phyloP scores from a whole-genome alignment of 306 rosid species.

The Ormosia semicastrata region DNA sequence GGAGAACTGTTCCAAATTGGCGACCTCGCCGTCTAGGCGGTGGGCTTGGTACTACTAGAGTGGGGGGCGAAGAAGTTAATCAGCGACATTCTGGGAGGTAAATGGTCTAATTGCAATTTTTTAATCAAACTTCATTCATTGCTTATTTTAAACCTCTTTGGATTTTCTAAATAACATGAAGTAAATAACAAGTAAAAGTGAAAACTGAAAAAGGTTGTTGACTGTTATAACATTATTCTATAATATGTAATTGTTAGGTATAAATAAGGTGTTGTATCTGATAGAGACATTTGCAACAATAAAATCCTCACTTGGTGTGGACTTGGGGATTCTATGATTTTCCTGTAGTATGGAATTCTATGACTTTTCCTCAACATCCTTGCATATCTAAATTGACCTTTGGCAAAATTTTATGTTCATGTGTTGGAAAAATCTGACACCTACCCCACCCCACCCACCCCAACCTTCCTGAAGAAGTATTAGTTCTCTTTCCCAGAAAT shows the following conservation, averaged over 20 bases:
- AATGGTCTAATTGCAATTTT: not conserved
- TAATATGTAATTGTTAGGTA: not conserved
- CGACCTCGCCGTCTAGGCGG: conserved; percentile 98
- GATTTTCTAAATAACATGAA: not conserved
- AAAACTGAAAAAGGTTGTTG: not conserved
- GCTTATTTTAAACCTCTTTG: not conserved
- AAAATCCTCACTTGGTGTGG: not conserved
- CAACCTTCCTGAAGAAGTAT: not conserved
- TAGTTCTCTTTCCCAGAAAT: not conserved
- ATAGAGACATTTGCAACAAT: not conserved
- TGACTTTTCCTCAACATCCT: not conserved
- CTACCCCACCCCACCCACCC: too few species aligned
- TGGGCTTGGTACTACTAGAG: conserved; percentile 96
- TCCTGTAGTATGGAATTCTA: not conserved
- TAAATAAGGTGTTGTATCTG: conserved; percentile 7
- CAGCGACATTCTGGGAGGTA: conserved; percentile 91
- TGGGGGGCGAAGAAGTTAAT: conserved; percentile 92
- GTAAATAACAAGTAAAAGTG: not conserved
- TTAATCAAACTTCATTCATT: not conserved
- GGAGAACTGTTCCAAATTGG: conserved; percentile 99
- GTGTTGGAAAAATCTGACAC: not conserved
- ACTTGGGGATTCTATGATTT: not conserved
- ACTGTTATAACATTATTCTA: conserved; percentile 5
- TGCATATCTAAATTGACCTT: not conserved
- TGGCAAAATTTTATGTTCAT: conserved; percentile 1